Base-by-base conservation (phyloP, 2,329 filamentous ascomycete species). In the Penicillium psychrosexuale region DNA sequence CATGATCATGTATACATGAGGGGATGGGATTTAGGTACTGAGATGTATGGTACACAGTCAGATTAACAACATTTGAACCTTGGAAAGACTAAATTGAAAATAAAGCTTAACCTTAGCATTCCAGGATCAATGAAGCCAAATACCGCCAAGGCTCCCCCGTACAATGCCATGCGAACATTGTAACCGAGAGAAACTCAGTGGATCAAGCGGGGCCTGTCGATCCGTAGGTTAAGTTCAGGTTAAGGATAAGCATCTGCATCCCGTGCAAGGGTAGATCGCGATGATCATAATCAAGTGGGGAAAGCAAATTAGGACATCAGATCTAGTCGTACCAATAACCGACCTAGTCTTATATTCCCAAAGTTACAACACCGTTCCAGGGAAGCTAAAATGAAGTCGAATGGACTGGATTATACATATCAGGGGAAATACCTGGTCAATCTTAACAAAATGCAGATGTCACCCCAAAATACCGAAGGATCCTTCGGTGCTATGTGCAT, bases 401-500 rank as follows among this genome's bases (percentile, higher is more conserved):
- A 53, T 19, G 22, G n/a, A 30, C 36, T 42, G 42, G 11, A 44
- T 50, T 50, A 44, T 30, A 42, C 24, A 34, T 22, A 47, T 42
- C 13, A 39, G 51, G 28, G 5, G 9, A 17, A 36, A 28, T 17
- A 28, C 11, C 30, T 22, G 12, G 19, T 24, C 12, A 48, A 34
- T 38, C 27, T 17, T 30, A 28, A 36, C 42, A 30, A 52, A 49
- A 43, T 38, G 17, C 28, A 40, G 28, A 51, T 11, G 19, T 8
- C 13, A 13, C 39, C 28, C 27, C 33, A 31, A 36, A 8, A 34
- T 43, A 44, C 36, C 42, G 17, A 55, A 47, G 5, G 3, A n/a
- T 27, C 38, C 12, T 43, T 36, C 17, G 28, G 24, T 39, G 30
- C n/a, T 52, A 55, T 55, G 22, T 55, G 43, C 53, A 52, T 42